These are phyloP conservation scores for Lactarius sanguifluus DNA, from an alignment of 768 basidiomycete genomes.

Conservation along the genomic window DNA sequence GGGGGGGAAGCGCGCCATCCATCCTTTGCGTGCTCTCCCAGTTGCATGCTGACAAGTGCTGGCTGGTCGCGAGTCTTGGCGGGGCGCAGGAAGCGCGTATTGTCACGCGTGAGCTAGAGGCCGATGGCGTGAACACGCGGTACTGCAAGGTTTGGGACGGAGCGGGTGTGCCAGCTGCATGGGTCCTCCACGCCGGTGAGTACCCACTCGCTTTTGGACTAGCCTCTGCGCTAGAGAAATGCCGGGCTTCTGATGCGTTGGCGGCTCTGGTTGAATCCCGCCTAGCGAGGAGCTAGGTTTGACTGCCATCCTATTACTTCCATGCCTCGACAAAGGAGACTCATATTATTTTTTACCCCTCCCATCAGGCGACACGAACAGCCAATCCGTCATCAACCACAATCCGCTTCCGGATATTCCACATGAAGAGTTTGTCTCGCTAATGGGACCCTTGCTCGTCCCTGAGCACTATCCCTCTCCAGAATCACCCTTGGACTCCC, in stretches of 20 bases:
- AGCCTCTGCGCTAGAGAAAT: neutral
- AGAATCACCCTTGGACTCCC: conserved; percentile 32
- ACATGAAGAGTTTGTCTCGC: conserved; percentile 80
- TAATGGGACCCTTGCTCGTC: conserved; percentile 76
- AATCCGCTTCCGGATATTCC: conserved; percentile 85
- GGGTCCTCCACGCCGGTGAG: conserved; percentile 75
- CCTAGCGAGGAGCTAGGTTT: neutral
- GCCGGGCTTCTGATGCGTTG: neutral
- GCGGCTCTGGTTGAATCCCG: neutral
- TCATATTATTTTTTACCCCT: neutral
- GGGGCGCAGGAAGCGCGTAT: conserved; percentile 67
- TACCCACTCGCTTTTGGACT: neutral
- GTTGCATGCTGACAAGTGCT: conserved; percentile 62
- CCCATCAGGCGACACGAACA: conserved; percentile 51
- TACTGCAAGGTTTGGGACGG: conserved; percentile 74
- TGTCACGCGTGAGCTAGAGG: conserved; percentile 63
- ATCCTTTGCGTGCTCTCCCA: conserved; percentile 72
- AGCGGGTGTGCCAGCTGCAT: conserved; percentile 74
- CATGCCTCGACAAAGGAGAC: neutral
- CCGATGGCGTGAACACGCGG: conserved; percentile 64
- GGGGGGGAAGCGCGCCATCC: conserved; percentile 73
- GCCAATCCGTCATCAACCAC: conserved; percentile 77
- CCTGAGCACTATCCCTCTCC: conserved; percentile 71
- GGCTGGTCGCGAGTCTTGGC: conserved; percentile 71
- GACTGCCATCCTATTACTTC: neutral